A percentile compares a stretch with the other conserved stretches of the same genome.
Evolutionary conservation across 2,329 filamentous ascomycete genomes (phyloP).

Genomic region (Fragosphaeria purpurea): DNA sequence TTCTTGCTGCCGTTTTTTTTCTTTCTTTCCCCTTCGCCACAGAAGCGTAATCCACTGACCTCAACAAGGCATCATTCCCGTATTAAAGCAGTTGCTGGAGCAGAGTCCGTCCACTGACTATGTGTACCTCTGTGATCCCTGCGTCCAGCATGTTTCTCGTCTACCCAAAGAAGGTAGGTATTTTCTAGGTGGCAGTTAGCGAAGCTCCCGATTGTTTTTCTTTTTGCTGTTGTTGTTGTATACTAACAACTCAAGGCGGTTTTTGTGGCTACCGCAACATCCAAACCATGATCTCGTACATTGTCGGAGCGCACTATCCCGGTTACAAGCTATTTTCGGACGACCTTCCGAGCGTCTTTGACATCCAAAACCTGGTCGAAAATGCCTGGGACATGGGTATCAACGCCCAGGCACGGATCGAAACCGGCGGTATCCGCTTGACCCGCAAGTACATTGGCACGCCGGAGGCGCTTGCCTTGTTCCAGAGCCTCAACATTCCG

Average conservation of each 20-base stretch:
- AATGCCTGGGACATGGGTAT: slow-evolving; percentile 78
- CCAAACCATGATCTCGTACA: slow-evolving; percentile 78
- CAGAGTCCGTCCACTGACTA: slow-evolving; percentile 54
- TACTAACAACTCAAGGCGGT: slow-evolving; percentile 41
- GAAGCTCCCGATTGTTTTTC: neutral
- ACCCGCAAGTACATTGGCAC: slow-evolving; percentile 95
- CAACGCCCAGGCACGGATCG: slow-evolving; percentile 60
- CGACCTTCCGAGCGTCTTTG: slow-evolving; percentile 63
- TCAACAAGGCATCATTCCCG: slow-evolving; percentile 43
- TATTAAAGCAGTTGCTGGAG: slow-evolving; percentile 53
- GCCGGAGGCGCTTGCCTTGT: slow-evolving; percentile 75
- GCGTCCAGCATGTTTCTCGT: slow-evolving; percentile 72
- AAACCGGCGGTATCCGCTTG: slow-evolving; percentile 79
- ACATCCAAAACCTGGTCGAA: slow-evolving; percentile 81
- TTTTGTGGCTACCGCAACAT: slow-evolving; percentile 96
- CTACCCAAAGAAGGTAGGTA: slow-evolving; percentile 56
- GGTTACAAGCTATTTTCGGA: slow-evolving; percentile 52
- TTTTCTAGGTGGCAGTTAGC: too few species aligned
- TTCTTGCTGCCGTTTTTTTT: slow-evolving; percentile 17
- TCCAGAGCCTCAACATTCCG: slow-evolving; percentile 58
- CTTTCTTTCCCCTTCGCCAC: neutral
- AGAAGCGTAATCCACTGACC: neutral
- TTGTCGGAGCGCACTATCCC: slow-evolving; percentile 47
- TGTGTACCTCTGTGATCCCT: slow-evolving; percentile 71
- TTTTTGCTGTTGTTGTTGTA: neutral